Conservation (phyloP, 1,284 basidiomycete species). For the Ceratobasidium theobromae region DNA sequence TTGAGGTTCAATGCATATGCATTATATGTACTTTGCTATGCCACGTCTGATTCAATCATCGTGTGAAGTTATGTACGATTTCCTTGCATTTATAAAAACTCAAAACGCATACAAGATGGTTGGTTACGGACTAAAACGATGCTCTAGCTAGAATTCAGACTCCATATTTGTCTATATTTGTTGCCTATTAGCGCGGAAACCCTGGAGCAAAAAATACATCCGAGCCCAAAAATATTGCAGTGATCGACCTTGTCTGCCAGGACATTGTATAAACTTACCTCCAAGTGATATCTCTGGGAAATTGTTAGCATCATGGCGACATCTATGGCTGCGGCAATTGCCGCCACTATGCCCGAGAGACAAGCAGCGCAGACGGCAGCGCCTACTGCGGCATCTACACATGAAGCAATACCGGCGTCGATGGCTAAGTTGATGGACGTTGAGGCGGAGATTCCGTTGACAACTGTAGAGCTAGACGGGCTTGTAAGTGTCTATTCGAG, state of each 20-base stretch:
- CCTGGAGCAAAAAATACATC: slow-evolving; percentile 8
- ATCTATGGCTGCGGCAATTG: slow-evolving; percentile 83
- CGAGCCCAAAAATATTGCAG: slow-evolving; percentile 23
- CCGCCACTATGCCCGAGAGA: slow-evolving; percentile 71
- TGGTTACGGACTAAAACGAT: background rate
- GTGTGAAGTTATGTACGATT: slow-evolving; percentile 17
- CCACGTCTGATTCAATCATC: slow-evolving; percentile 8
- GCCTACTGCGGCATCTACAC: slow-evolving; percentile 57
- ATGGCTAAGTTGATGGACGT: slow-evolving; percentile 90
- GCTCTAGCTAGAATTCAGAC: background rate
- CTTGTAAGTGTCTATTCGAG: slow-evolving; percentile 58
- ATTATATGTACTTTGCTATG: slow-evolving; percentile 16
- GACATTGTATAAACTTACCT: too few species aligned
- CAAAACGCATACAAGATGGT: background rate
- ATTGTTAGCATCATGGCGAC: slow-evolving; percentile 46
- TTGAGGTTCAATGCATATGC: slow-evolving; percentile 32
- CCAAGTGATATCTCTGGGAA: too few species aligned
- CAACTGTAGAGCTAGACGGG: slow-evolving; percentile 77
- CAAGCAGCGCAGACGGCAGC: slow-evolving; percentile 54
- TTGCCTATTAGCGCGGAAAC: background rate
- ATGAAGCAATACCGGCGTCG: slow-evolving; percentile 82
- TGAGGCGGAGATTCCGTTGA: slow-evolving; percentile 81
- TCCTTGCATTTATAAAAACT: background rate
- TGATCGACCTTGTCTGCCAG: slow-evolving; percentile 2
- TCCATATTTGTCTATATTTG: background rate